Evolutionary conservation across 352 stramenopile species (phyloP), one percentile per base, ranked within the genome.

Genomic region (Bremia lactucae): DNA sequence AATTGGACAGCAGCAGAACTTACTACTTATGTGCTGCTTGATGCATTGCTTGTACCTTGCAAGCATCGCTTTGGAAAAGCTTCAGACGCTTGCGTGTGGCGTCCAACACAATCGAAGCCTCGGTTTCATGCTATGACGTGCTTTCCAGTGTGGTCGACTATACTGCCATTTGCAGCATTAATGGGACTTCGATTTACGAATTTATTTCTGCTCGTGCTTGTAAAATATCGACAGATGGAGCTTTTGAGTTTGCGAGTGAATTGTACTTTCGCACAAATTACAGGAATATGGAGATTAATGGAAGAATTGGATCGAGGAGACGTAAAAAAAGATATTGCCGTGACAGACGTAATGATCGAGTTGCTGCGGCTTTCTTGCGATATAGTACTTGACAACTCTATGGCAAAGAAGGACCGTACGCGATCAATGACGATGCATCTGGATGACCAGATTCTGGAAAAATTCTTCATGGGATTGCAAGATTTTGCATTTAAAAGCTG

Each of bases 111-210:
- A 24, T 37, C 54, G 19, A 83, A 80, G 36, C 74, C 74, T 0
- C 52, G 61, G 37, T 83, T 74, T 33, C 67, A 81, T 39, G 46
- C 67, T 4, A 87, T 87, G 74, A 52, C 52, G 18, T 87, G 74
- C 53, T 71, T 73, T 1, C 47, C 52, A 1, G 46, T 75, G 2
- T 87, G 74, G 74, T 65, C 74, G 18, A 38, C 65, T 8, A 33
- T 87, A 47, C 49, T 74, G 41, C 74, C 72, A n/a, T 74, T 82
- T 20, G 34, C 73, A 5, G 58, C 59, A 9, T 49, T 62, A 9
- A 57, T 75, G 24, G 69, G 54, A 18, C 51, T 62, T 11, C 49
- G 60, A 14, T 65, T 65, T 20, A 54, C 69, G 2, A 7, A 36
- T 1, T 24, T 49, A 4, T 51, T 79, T 18, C 21, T 26, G 2